A percentile compares a stretch with the other conserved stretches of the same genome.
Conservation (phyloP, 805 yeast species). For the Candida tallmaniae region DNA sequence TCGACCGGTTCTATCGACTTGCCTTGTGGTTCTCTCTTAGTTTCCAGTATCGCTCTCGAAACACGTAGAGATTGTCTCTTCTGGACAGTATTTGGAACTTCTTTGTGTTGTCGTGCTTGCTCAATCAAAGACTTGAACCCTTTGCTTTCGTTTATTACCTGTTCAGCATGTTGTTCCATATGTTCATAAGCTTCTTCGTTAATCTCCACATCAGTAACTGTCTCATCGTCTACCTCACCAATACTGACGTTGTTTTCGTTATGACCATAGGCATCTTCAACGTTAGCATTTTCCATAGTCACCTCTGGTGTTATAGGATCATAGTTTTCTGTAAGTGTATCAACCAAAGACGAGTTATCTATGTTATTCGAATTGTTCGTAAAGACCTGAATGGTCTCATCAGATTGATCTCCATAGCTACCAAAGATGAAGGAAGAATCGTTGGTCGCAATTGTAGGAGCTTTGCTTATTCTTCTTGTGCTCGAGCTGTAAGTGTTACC, state of each 20-base stretch:
- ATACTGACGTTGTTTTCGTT: neutral
- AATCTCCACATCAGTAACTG: no score
- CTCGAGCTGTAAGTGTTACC: neutral
- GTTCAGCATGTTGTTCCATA: neutral
- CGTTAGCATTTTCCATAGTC: neutral
- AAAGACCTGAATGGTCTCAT: neutral
- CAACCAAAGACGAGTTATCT: constrained; percentile 9
- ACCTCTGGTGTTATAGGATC: neutral
- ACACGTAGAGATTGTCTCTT: neutral
- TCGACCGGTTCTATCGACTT: neutral
- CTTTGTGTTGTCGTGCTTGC: neutral
- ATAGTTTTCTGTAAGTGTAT: constrained; percentile 3
- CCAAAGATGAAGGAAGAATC: neutral
- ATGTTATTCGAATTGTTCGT: neutral
- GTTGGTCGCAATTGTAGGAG: neutral
- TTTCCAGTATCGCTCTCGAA: neutral
- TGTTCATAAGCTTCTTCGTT: neutral
- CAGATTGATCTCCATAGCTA: neutral
- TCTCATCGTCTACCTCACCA: neutral
- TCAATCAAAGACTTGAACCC: constrained; percentile 1
- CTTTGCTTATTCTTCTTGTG: neutral
- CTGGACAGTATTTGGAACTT: neutral
- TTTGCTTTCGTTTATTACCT: neutral
- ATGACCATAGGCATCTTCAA: neutral
- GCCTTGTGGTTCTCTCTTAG: constrained; percentile 1